phyloP scores from a whole-genome alignment of 345 rosid genomes.

The Iberis pinnata region DNA sequence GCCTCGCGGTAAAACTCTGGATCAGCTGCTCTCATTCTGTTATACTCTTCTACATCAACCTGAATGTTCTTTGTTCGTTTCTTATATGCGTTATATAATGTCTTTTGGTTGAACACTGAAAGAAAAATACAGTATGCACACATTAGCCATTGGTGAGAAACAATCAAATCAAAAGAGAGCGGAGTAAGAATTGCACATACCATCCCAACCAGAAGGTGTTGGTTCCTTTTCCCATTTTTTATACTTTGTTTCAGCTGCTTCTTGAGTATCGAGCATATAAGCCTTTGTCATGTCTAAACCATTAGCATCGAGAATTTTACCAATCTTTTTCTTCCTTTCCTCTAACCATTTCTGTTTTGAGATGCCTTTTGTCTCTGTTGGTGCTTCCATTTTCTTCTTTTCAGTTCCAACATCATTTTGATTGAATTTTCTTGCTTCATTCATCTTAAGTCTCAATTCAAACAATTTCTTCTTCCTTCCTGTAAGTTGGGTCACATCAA shows the following conservation, averaged over 20 bases:
- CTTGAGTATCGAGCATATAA: conserved; percentile 87
- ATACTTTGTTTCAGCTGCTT: conserved; percentile 77
- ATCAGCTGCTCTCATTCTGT: conserved; percentile 93
- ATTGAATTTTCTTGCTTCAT: conserved; percentile 85
- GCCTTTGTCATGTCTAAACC: conserved; percentile 81
- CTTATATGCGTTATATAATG: conserved; percentile 80
- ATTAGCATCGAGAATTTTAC: conserved; percentile 82
- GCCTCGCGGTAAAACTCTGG: conserved; percentile 97
- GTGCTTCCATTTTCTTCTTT: conserved; percentile 88
- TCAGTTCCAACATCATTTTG: conserved; percentile 82
- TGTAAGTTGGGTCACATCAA: conserved; percentile 59
- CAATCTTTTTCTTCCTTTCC: conserved; percentile 79
- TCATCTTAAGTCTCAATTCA: conserved; percentile 83
- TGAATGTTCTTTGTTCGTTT: conserved; percentile 71
- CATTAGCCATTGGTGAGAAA: no score
- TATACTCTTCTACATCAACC: conserved; percentile 74
- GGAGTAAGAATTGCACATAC: conserved; percentile 35
- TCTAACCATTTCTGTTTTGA: conserved; percentile 96
- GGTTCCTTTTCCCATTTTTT: conserved; percentile 97
- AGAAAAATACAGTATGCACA: conserved; percentile 11
- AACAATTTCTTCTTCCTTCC: conserved; percentile 74
- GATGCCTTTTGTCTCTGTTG: conserved; percentile 70
- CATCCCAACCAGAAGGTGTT: conserved; percentile 95
- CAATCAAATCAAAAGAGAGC: no score
- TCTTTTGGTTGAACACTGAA: conserved; percentile 86